phyloP scores from a whole-genome alignment of 768 basidiomycete genomes.

The Tricholoma furcatifolium region DNA sequence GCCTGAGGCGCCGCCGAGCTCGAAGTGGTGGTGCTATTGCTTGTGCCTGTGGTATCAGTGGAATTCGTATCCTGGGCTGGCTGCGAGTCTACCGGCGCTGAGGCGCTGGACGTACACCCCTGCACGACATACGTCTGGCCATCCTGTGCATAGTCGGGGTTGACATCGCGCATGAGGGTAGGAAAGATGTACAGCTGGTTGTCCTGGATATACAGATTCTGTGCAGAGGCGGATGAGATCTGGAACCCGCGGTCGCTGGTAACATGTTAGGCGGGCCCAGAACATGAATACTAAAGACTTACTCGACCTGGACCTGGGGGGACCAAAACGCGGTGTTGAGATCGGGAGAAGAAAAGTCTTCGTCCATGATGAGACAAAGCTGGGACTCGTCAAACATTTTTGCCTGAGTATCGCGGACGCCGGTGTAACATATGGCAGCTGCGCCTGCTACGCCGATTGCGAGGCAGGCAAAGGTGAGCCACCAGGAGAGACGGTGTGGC shows the following conservation, averaged over 20 bases:
- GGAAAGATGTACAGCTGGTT: conserved; percentile 78
- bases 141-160: conserved; percentile 46
- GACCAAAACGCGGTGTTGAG: conserved; percentile 58
- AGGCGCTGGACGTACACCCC: conserved; percentile 50
- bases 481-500: conserved; percentile 30
- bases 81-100: background rate
- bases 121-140: conserved; percentile 66
- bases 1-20: background rate
- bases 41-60: conserved; percentile 10
- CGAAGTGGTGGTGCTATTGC: background rate
- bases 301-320: conserved; percentile 70
- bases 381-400: conserved; percentile 39
- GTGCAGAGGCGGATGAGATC: conserved; percentile 62
- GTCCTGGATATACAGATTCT: conserved; percentile 67
- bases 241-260: conserved; percentile 72
- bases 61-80: background rate
- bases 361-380: conserved; percentile 67
- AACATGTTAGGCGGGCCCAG: too few relatives aligned
- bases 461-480: conserved; percentile 52
- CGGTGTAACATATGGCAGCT: conserved; percentile 53
- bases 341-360: conserved; percentile 53
- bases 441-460: conserved; percentile 54
- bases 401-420: conserved; percentile 38
- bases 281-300: conserved; percentile 18
- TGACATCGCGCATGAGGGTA: conserved; percentile 68